A percentile compares a stretch with the other conserved stretches of the same genome.
phyloP scores from a whole-genome alignment of 768 basidiomycete species.

The Boletus subcaerulescens region DNA sequence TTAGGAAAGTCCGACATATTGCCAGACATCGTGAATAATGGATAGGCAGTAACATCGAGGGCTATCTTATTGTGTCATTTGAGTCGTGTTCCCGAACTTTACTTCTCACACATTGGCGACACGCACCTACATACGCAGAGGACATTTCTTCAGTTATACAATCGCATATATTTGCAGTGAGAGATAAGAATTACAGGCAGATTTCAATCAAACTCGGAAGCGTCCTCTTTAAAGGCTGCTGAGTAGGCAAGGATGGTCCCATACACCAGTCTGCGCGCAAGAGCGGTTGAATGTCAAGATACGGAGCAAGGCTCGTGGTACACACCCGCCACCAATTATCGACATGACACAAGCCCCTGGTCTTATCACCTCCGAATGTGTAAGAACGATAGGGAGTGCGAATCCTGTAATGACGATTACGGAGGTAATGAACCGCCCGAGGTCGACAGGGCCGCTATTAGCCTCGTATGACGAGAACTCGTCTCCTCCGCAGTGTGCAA shows the following conservation, averaged over 20 bases:
- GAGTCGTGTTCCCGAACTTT: not conserved
- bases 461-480: conserved; percentile 82
- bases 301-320: not conserved
- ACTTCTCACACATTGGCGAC: not conserved
- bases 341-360: conserved; percentile 90
- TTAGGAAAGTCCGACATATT: conserved; percentile 19
- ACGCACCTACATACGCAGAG: not conserved
- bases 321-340: conserved; percentile 84
- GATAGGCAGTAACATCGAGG: conserved; percentile 1
- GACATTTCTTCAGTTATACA: conserved; percentile 10
- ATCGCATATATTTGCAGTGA: conserved; percentile 15
- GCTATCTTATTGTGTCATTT: not conserved
- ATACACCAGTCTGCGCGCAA: conserved; percentile 64
- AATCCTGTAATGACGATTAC: conserved; percentile 91
- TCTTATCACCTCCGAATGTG: conserved; percentile 86
- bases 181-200: not conserved
- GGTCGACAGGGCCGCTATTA: conserved; percentile 69
- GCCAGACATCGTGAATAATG: not conserved
- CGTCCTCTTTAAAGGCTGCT: conserved; percentile 76
- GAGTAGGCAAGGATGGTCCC: conserved; percentile 88
- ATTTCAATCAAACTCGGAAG: conserved; percentile 71
- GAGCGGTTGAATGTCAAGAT: not conserved
- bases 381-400: conserved; percentile 86
- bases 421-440: conserved; percentile 93
- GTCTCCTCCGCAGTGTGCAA: conserved; percentile 88